Percentiles rank a stretch among this genome's conserved stretches.
phyloP scores from a whole-genome alignment of 176 grass and related monocot genomes.

The Cocos nucifera region DNA sequence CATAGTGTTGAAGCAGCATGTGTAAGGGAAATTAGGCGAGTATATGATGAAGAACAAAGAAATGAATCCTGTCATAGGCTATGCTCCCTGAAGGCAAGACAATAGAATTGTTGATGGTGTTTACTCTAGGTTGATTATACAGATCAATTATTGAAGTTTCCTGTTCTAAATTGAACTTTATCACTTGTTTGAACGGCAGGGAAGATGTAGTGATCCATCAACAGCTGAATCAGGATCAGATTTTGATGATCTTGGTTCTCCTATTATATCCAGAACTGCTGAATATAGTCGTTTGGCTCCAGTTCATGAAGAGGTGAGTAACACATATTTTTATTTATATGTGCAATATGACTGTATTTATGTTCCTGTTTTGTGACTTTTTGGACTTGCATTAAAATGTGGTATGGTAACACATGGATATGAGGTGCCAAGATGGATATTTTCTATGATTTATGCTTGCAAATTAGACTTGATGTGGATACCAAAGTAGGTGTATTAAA shows the following conservation, averaged over 20 bases:
- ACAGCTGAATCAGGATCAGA: constrained; percentile 90
- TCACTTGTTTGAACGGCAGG: constrained; percentile 43
- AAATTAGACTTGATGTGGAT: no score
- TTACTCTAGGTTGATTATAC: no score
- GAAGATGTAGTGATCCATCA: constrained; percentile 60
- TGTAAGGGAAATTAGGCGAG: constrained; percentile 36
- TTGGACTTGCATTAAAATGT: no score
- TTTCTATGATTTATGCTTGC: no score
- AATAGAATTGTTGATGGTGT: constrained; percentile 12
- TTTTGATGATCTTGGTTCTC: constrained; percentile 44
- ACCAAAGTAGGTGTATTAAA: no score
- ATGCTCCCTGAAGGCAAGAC: constrained; percentile 61
- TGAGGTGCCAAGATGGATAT: no score
- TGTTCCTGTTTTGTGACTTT: no score
- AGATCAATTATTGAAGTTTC: no score
- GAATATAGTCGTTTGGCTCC: constrained; percentile 82
- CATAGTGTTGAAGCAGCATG: constrained; percentile 55
- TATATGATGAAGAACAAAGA: constrained; percentile 72
- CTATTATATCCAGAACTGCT: constrained; percentile 28
- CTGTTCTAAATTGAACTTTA: constrained; percentile 3
- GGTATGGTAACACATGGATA: no score
- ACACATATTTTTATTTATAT: background rate
- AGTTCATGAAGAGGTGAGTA: constrained; percentile 79
- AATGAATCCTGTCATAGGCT: constrained; percentile 43
- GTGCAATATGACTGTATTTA: no score